A percentile compares a stretch with the other conserved stretches of the same genome.
Conservation (phyloP, 345 rosid species). For the Eucalyptus rudis region DNA sequence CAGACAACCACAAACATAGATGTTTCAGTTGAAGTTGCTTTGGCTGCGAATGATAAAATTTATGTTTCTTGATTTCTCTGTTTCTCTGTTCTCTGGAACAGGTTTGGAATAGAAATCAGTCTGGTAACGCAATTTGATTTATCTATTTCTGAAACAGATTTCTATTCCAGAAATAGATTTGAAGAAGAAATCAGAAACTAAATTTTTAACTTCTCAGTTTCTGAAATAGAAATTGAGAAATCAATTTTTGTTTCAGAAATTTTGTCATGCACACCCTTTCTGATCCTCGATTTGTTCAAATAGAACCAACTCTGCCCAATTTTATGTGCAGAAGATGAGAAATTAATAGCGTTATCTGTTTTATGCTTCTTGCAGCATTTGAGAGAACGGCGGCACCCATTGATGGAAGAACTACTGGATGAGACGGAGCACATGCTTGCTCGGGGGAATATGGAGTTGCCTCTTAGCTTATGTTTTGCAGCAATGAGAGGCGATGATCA, state of each 20-base stretch:
- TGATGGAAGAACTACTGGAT: conserved; percentile 38
- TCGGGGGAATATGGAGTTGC: conserved; percentile 68
- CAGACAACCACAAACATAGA: background rate
- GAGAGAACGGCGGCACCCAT: conserved; percentile 46
- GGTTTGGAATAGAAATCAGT: too few species aligned
- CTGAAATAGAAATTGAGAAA: too few species aligned
- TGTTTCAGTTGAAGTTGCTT: background rate
- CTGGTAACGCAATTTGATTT: too few species aligned
- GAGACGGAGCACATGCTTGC: conserved; percentile 72
- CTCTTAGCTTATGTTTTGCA: conserved; percentile 73
- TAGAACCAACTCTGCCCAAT: background rate
- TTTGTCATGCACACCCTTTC: background rate
- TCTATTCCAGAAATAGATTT: too few species aligned
- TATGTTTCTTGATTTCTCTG: too few species aligned
- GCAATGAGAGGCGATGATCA: conserved; percentile 78
- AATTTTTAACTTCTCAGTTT: too few species aligned
- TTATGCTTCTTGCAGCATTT: conserved; percentile 42
- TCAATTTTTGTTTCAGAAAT: too few species aligned
- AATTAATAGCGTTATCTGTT: background rate
- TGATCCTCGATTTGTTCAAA: background rate
- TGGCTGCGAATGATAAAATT: too few species aligned
- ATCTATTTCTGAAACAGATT: too few species aligned
- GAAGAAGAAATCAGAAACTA: too few species aligned
- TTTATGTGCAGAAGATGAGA: background rate
- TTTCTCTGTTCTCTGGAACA: too few species aligned